Percentiles rank a stretch among this genome's conserved stretches.
Conservation (phyloP, 768 basidiomycete species). For the Mycena haematopus region DNA sequence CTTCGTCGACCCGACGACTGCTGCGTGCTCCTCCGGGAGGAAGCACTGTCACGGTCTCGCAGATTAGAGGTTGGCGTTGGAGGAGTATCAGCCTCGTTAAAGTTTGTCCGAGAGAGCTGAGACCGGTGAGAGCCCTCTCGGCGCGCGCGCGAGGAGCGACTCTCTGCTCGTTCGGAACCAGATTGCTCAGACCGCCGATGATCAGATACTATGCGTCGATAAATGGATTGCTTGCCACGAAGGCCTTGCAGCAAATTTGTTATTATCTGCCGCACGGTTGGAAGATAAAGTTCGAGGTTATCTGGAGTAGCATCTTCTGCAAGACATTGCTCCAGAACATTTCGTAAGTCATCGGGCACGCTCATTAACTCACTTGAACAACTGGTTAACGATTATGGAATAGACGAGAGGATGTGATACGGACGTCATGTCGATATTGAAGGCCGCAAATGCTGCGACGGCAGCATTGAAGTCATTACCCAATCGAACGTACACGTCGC, state of each 20-base stretch:
- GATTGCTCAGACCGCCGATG: slow-evolving; percentile 58
- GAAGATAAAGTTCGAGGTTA: slow-evolving; percentile 88
- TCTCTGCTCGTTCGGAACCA: slow-evolving; percentile 60
- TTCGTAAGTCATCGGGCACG: slow-evolving; percentile 67
- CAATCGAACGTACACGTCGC: slow-evolving; percentile 94
- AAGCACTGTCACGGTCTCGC: slow-evolving; percentile 45
- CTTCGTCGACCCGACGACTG: slow-evolving; percentile 47
- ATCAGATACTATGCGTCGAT: slow-evolving; percentile 77
- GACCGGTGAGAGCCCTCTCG: slow-evolving; percentile 56
- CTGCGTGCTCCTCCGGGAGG: slow-evolving; percentile 48
- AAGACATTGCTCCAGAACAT: slow-evolving; percentile 87
- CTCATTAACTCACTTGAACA: slow-evolving; percentile 63
- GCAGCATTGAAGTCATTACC: slow-evolving; percentile 98
- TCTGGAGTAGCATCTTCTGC: slow-evolving; percentile 88
- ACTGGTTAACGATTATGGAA: slow-evolving; percentile 7
- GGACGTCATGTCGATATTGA: slow-evolving; percentile 91
- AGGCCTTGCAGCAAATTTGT: slow-evolving; percentile 90
- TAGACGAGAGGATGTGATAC: slow-evolving; percentile 41
- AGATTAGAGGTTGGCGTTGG: slow-evolving; percentile 23
- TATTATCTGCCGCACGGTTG: slow-evolving; percentile 89
- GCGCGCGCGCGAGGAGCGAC: slow-evolving; percentile 62
- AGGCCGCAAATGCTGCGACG: slow-evolving; percentile 84
- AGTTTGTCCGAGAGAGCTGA: slow-evolving; percentile 48
- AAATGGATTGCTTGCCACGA: slow-evolving; percentile 89
- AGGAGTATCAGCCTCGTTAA: slow-evolving; percentile 22